Base-by-base conservation (phyloP, 164 flowering plant species). In the Paratinospora sagittata region DNA sequence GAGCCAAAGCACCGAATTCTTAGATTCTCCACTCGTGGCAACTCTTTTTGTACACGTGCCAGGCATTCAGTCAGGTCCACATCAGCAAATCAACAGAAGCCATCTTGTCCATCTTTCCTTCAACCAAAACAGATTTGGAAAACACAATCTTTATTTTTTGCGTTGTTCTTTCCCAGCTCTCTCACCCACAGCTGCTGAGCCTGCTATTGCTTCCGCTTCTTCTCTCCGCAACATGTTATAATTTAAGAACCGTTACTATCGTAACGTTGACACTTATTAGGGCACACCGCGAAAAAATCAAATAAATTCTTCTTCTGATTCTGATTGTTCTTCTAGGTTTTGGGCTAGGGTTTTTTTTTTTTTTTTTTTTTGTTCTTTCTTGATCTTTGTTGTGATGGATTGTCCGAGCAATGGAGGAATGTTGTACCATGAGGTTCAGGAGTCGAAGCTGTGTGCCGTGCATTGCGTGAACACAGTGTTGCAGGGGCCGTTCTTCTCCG, bases 341-440 rank as follows among this genome's bases (percentile, higher is more conserved):
- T 21, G 24, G n/a, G 26, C 74, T 66, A 57, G 69, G 74, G 70
- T 72, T 72, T 47, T 1, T 26, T n/a, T 63, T 3, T 63, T 33
- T 16, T 33, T 5, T 19, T 30, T 30, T 30, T 30, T 2, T 30
- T 30, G 2, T 30, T 30, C 4, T 30, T 30, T 30, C 34, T 30
- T 30, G 34, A 4, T 30, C 4, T 30, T 30, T 30, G 34, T 9
- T 67, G 72, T 61, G 58, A 88, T 87, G 92, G 93, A 88, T 63
- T 85, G 87, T 14, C 75, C 85, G 43, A 89, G 91, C 85, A 92
- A 94, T 76, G 98, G 97, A 27, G 98, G 98, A 37, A 81, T 95
- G 90, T 72, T 95, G 82, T 95, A 95, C 82, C 98, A 95, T 78
- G 98, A 95, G 86, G 92, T 89, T 17, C 97, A 95, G 75, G 98